A percentile compares a stretch with the other conserved stretches of the same genome.
Conservation (phyloP, 805 yeast genomes). For the Wickerhamiella kurtzmanii region DNA sequence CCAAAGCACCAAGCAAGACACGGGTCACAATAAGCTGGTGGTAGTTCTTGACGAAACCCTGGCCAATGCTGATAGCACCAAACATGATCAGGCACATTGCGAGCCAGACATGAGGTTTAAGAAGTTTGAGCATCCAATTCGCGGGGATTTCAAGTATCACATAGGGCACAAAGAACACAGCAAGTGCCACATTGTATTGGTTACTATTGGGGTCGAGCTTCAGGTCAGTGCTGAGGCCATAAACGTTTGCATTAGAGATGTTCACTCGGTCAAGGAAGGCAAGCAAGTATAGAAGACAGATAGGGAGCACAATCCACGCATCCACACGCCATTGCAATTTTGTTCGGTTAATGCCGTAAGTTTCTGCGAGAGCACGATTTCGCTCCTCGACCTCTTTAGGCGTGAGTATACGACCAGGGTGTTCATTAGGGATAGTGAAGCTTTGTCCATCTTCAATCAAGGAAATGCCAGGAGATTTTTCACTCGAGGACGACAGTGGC, state of each 20-base stretch:
- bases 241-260: constrained; percentile 66
- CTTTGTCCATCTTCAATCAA: neutral
- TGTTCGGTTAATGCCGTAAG: constrained; percentile 39
- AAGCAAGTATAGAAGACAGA: constrained; percentile 57
- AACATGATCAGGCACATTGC: constrained; percentile 45
- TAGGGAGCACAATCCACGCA: constrained; percentile 59
- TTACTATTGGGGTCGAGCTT: constrained; percentile 33
- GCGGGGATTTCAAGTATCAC: constrained; percentile 50
- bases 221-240: constrained; percentile 48
- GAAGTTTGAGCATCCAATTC: constrained; percentile 43
- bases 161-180: constrained; percentile 62
- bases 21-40: constrained; percentile 51
- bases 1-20: constrained; percentile 52
- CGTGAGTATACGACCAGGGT: neutral
- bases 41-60: constrained; percentile 49
- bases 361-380: constrained; percentile 27
- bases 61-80: constrained; percentile 50
- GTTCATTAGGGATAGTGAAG: neutral
- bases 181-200: constrained; percentile 51
- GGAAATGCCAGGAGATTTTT: neutral
- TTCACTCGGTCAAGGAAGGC: constrained; percentile 74
- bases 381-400: constrained; percentile 1
- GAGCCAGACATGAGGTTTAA: constrained; percentile 55
- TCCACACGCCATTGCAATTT: constrained; percentile 54
- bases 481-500: neutral